Percentiles rank a stretch among this genome's conserved stretches.
phyloP scores from a whole-genome alignment of 306 rosid genomes.

The Canavalia gladiata region DNA sequence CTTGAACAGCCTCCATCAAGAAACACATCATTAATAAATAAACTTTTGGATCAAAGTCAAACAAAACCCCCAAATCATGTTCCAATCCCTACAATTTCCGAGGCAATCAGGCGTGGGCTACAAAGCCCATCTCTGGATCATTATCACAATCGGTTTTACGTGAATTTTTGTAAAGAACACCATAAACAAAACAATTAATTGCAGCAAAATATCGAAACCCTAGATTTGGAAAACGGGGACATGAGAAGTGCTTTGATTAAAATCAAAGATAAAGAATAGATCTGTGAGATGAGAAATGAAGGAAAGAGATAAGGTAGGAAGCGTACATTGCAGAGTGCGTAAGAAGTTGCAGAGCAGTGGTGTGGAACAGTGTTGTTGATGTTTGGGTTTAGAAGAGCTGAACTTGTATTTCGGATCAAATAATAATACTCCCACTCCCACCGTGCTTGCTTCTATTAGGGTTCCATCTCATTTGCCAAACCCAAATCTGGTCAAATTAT shows the following conservation, averaged over 20 bases:
- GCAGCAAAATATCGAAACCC: slow-evolving; percentile 45
- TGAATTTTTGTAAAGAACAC: not conserved
- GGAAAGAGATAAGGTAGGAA: slow-evolving; percentile 19
- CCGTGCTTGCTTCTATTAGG: not conserved
- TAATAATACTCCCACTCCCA: not conserved
- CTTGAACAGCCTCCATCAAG: not conserved
- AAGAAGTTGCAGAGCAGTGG: not conserved
- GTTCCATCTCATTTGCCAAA: not conserved
- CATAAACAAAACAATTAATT: not conserved
- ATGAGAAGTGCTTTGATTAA: not conserved
- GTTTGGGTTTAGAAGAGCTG: not conserved
- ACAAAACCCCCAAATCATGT: not conserved
- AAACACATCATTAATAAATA: not conserved
- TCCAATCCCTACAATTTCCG: slow-evolving; percentile 18
- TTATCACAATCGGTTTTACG: not conserved
- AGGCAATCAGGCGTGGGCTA: slow-evolving; percentile 1
- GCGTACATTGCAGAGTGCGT: slow-evolving; percentile 45
- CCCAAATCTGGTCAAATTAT: not conserved
- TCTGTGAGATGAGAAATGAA: not conserved
- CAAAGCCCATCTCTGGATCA: not conserved
- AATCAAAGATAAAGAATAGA: slow-evolving; percentile 1
- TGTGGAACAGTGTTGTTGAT: not conserved
- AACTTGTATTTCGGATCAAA: slow-evolving; percentile 29
- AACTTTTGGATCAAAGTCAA: not conserved
- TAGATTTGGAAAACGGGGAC: slow-evolving; percentile 27